Evolutionary conservation across 352 stramenopile species (phyloP), one percentile per base, ranked within the genome.

Genomic region (Pythium rishiriense): DNA sequence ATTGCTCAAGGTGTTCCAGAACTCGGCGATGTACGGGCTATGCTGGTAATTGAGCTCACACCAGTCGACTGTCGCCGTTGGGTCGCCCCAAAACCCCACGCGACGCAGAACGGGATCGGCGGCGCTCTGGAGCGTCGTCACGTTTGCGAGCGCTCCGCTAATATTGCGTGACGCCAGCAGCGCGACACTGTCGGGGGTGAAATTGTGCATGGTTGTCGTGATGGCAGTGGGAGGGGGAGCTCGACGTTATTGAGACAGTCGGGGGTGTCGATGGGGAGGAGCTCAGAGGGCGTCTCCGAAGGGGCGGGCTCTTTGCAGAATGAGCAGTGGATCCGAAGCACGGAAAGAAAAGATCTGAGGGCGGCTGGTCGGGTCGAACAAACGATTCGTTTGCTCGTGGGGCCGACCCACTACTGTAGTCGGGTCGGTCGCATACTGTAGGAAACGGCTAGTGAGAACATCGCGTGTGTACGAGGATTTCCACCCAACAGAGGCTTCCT

Each of bases 1-100:
- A 55, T 92, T 94, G 76, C 83, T 93, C 53, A 93, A 42, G 9
- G 85, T 94, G 77, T 96, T 96, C 84, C 86, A 94, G 70, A 91
- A 93, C 75, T 96, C 87, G 58, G 87, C 87, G 35, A 96, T 74
- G 64, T 94, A 96, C 51, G 70, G 78, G 55, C 69, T 87, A 70
- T 87, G 63, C 65, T 86, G 60, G 61, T 96, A 96, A 69, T 96
- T 93, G 64, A 46, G 60, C 70, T 96, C 87, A 60, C 87, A 96
- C 87, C 87, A 96, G 70, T 96, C 83, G 58, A 94, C 90, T 11
- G 81, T 92, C 42, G 87, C 78, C n/a, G 83, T 93, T 11, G 80
- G 72, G 0, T 70, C 43, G 0, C 87, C 87, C 87, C 87, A 96
- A 58, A 51, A 60, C 11, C 53, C 42, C 15, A 21, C 55, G 55